Base-by-base conservation (phyloP, 2,329 filamentous ascomycete species). In the Aspergillus versicolor region DNA sequence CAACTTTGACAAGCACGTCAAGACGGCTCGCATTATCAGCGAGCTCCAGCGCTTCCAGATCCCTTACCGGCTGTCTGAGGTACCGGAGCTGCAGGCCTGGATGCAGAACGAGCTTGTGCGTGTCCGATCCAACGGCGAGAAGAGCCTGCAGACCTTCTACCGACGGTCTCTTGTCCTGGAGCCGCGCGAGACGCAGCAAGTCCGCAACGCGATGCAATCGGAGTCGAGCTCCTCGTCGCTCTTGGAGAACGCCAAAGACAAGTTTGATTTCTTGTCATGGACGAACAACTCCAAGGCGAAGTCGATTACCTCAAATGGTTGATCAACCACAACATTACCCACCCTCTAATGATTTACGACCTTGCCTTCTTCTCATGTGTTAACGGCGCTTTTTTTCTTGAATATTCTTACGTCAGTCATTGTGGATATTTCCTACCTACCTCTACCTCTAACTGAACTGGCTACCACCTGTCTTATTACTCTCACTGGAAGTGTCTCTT, bases 1-100 rank as follows among this genome's bases (percentile, higher is more conserved):
- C 81, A 99, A 99, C 76, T 97, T 97, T 67, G 93, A 97, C 80
- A 97, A 97, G 77, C 92, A 97, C 72, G 89, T 87, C 67, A 91
- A 92, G 65, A 97, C 92, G 3, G 92, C 93, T 45, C 94, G 92
- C 75, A 95, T 97, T 70, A 96, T 99, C 67, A 90, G 91, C 61
- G 93, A 97, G 67, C 84, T 99, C 7, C 94, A 99, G 73, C 88
- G 92, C 17, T 97, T 97, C 79, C 94, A 99, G 75, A 90, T 96
- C 19, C 91, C 92, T 0, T 97, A 97, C 73, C 85, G 88, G 6
- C 83, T 99, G 17, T 83, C 84, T 2, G 89, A 94, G 69, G 81
- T 97, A 4, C 86, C 90, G 0, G 93, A 97, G 66, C 83, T 99
- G 71, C 93, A 97, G 72, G 88, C 93, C 22, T 99, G 93, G 93